Conservation (phyloP, 192 early-diverging fungal species). For the Coemansia sp. region DNA sequence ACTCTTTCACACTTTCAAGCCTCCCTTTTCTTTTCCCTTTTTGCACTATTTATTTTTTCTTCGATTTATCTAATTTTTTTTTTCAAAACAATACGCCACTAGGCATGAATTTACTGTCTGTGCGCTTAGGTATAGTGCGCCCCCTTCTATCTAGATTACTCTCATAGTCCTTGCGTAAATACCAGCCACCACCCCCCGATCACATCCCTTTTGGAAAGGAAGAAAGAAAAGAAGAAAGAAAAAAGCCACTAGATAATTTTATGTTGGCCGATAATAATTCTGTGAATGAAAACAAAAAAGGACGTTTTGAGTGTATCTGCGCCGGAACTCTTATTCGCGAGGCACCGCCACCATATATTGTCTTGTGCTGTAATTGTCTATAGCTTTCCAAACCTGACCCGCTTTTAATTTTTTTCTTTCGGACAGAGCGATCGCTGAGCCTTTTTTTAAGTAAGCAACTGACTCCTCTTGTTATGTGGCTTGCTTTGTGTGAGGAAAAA, state of each 20-base stretch:
- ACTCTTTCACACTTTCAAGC: neutral
- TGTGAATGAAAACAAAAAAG: neutral
- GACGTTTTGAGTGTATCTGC: neutral
- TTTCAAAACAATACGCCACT: neutral
- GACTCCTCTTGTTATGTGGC: neutral
- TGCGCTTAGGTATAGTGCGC: neutral
- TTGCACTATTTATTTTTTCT: neutral
- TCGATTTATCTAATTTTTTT: neutral
- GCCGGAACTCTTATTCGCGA: neutral
- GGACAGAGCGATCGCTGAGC: neutral
- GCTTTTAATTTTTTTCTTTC: too few relatives aligned
- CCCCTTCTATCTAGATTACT: neutral
- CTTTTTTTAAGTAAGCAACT: neutral
- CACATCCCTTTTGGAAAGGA: neutral
- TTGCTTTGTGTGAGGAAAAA: neutral
- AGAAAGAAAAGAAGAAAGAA: too few relatives aligned
- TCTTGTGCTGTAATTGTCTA: neutral
- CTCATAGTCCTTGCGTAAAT: neutral
- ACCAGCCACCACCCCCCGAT: neutral
- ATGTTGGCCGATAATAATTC: neutral
- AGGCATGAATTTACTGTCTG: neutral
- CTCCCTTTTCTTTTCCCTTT: neutral
- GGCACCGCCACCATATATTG: neutral
- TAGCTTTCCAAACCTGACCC: neutral
- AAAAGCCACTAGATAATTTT: neutral